These are phyloP conservation scores for Solanum habrochaites DNA, from an alignment of 257 asterid species.

Conservation along the genomic window DNA sequence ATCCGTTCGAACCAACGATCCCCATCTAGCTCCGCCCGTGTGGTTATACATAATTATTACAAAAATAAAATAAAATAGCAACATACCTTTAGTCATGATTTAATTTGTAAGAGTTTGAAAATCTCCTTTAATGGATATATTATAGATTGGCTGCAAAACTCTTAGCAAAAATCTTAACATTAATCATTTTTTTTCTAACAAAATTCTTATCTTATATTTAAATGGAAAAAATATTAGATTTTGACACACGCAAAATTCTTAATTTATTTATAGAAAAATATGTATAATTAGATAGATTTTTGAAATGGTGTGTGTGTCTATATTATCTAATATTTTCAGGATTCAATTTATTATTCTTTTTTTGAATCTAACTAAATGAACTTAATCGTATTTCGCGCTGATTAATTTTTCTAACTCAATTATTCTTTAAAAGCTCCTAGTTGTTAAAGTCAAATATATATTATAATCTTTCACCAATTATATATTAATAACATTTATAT, in stretches of 20 bases:
- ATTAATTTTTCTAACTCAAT: no score
- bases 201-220: background rate
- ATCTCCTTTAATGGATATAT: no score
- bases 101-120: background rate
- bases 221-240: background rate
- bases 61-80: background rate
- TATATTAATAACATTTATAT: no score
- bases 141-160: background rate
- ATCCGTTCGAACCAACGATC: rapidly evolving
- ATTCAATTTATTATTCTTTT: no score
- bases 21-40: no score
- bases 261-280: no score
- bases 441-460: background rate
- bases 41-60: rapidly evolving
- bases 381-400: no score
- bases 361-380: no score
- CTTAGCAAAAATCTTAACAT: background rate
- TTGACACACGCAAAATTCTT: background rate
- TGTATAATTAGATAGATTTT: no score
- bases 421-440: background rate
- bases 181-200: background rate
- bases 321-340: no score
- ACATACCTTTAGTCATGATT: background rate
- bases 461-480: no score
- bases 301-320: no score